These are phyloP conservation scores for Haplosporangium sp. DNA, from an alignment of 371 early-diverging fungal genomes.

Conservation along the genomic window DNA sequence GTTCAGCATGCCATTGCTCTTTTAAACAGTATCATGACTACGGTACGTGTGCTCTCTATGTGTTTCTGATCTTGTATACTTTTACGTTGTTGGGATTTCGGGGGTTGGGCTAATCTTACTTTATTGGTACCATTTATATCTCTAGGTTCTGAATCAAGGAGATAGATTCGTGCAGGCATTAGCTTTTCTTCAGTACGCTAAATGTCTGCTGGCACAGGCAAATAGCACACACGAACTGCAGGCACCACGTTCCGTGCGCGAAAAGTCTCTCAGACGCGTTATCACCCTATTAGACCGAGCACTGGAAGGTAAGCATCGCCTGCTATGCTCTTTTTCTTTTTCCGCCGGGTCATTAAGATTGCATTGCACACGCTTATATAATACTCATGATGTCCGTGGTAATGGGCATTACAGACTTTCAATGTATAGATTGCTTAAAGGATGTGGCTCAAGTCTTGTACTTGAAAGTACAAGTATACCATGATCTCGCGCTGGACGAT, in stretches of 20 bases:
- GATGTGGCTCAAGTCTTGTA: constrained; percentile 39
- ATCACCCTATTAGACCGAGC: constrained; percentile 10
- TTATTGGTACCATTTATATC: background rate
- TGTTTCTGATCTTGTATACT: too few relatives aligned
- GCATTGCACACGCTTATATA: too few relatives aligned
- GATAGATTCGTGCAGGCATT: constrained; percentile 36
- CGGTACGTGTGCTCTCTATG: constrained; percentile 6
- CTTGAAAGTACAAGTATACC: constrained; percentile 24
- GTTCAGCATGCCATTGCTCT: constrained; percentile 25
- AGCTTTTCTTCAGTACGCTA: constrained; percentile 37
- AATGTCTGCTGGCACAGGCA: constrained; percentile 22
- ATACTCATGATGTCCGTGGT: too few relatives aligned
- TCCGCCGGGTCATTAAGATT: too few relatives aligned
- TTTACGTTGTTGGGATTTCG: too few relatives aligned
- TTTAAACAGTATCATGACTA: constrained; percentile 29
- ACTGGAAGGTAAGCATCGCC: background rate
- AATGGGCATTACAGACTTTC: constrained; percentile 13
- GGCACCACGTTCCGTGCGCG: background rate
- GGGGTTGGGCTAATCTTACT: background rate
- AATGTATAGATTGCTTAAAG: constrained; percentile 17
- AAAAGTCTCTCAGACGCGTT: background rate
- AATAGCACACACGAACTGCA: background rate
- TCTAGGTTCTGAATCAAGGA: constrained; percentile 32
- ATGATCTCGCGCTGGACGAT: constrained; percentile 6
- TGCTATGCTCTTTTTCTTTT: too few relatives aligned